phyloP scores from a whole-genome alignment of 2,329 filamentous ascomycete species.

The Aureobasidium melanogenum region DNA sequence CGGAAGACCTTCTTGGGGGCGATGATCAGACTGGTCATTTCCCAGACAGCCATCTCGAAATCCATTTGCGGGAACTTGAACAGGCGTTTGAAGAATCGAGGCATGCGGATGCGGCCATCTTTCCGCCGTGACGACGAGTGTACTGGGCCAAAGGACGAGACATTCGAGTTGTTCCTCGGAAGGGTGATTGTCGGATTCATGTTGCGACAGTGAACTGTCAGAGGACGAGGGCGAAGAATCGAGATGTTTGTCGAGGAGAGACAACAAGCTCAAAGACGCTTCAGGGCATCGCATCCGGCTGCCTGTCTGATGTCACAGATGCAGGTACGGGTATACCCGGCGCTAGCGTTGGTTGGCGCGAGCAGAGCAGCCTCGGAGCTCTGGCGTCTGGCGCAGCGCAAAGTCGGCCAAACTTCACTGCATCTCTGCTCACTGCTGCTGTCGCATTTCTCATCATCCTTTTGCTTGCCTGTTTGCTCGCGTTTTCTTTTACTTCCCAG shows the following conservation, averaged over 20 bases:
- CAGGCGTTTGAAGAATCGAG: conserved; percentile 58
- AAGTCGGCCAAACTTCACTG: background rate
- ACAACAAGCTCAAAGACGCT: background rate
- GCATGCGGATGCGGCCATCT: conserved; percentile 46
- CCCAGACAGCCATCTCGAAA: conserved; percentile 66
- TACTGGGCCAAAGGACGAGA: conserved; percentile 40
- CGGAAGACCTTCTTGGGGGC: conserved; percentile 63
- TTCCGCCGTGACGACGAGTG: conserved; percentile 33
- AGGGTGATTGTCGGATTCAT: conserved; percentile 55
- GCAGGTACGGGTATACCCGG: background rate
- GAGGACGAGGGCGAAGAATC: background rate
- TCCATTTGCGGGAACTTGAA: conserved; percentile 69
- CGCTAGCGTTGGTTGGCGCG: background rate
- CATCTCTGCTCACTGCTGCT: background rate
- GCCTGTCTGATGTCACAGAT: background rate
- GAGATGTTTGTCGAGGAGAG: background rate
- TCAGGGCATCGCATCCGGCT: background rate
- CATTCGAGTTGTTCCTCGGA: conserved; percentile 47
- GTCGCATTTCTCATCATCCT: background rate
- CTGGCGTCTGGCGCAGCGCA: background rate
- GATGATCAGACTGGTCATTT: conserved; percentile 60
- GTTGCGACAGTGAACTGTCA: background rate
- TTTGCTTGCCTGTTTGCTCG: background rate
- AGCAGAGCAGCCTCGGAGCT: background rate
- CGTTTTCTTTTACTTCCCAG: background rate